Percentiles rank a stretch among this genome's conserved stretches.
phyloP scores from a whole-genome alignment of 768 basidiomycete genomes.

The Leccinum imitatum region DNA sequence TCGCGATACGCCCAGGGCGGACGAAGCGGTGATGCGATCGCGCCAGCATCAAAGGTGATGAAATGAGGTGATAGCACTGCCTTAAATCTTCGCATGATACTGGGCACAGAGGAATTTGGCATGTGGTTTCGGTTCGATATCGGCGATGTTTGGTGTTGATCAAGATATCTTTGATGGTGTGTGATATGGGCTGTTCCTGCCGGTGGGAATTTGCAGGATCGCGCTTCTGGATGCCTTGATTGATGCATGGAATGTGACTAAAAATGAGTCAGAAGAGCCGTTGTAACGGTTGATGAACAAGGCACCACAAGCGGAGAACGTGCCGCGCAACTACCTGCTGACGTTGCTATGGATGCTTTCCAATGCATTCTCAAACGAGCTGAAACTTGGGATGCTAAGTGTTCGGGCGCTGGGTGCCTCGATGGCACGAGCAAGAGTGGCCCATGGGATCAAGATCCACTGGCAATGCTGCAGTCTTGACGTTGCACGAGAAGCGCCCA shows the following conservation, averaged over 20 bases:
- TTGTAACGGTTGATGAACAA: constrained; percentile 47
- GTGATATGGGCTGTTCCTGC: constrained; percentile 56
- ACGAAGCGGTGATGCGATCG: too few species aligned
- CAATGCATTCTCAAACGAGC: constrained; percentile 57
- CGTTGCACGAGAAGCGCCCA: not conserved
- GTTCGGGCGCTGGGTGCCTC: too few species aligned
- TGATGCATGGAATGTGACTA: constrained; percentile 46
- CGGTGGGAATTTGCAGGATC: constrained; percentile 77
- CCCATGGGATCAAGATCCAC: constrained; percentile 17
- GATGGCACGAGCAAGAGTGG: constrained; percentile 16
- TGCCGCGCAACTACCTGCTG: constrained; percentile 55
- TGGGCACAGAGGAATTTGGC: too few species aligned
- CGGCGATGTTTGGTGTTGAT: too few species aligned
- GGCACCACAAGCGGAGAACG: constrained; percentile 32
- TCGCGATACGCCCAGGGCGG: too few species aligned
- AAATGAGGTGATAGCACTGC: too few species aligned
- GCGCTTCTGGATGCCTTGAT: constrained; percentile 65
- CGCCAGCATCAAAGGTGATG: too few species aligned
- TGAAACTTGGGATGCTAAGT: not conserved
- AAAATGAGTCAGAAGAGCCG: constrained; percentile 36
- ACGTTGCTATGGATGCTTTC: constrained; percentile 66
- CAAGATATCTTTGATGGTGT: too few species aligned
- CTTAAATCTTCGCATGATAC: too few species aligned
- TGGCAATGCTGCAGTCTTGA: constrained; percentile 6
- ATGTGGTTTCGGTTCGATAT: too few species aligned